Percentiles rank a stretch among this genome's conserved stretches.
Evolutionary conservation across 352 stramenopile species (phyloP).

Genomic region (Phytopythium cucurbitacearum): DNA sequence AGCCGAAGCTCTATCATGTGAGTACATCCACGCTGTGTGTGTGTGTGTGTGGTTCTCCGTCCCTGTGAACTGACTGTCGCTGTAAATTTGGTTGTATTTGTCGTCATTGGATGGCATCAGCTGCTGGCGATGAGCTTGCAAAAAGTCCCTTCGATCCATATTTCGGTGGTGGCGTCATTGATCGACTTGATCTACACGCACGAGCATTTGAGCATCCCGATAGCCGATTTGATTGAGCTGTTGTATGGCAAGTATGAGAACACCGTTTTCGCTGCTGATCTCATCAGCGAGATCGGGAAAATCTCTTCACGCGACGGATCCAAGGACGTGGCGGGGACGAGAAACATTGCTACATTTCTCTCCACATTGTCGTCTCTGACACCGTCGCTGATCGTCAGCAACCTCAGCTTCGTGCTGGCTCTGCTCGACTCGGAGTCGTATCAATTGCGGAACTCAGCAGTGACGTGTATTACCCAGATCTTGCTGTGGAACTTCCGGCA

Average conservation of each 20-base stretch:
- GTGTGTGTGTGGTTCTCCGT: neutral
- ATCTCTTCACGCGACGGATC: constrained; percentile 65
- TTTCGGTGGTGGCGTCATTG: constrained; percentile 63
- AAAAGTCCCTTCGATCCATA: constrained; percentile 60
- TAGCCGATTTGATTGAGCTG: constrained; percentile 60
- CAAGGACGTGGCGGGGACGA: constrained; percentile 65
- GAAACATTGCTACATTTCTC: constrained; percentile 74
- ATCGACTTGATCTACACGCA: constrained; percentile 74
- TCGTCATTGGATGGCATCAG: constrained; percentile 17
- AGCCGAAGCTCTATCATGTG: constrained; percentile 69
- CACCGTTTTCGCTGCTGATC: constrained; percentile 51
- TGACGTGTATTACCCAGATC: constrained; percentile 75
- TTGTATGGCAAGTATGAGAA: constrained; percentile 63
- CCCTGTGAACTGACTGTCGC: constrained; percentile 1
- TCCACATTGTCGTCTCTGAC: constrained; percentile 56
- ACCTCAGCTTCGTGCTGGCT: constrained; percentile 71
- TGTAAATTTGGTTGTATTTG: neutral
- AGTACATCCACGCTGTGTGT: neutral
- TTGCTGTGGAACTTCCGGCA: constrained; percentile 73
- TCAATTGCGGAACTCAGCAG: constrained; percentile 64
- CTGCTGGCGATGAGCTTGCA: constrained; percentile 55
- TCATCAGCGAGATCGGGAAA: constrained; percentile 75
- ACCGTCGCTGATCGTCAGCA: constrained; percentile 65
- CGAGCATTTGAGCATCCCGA: constrained; percentile 53
- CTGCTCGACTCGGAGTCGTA: constrained; percentile 78